Conservation (phyloP, 164 flowering plant species). For the Akebia trifoliata region DNA sequence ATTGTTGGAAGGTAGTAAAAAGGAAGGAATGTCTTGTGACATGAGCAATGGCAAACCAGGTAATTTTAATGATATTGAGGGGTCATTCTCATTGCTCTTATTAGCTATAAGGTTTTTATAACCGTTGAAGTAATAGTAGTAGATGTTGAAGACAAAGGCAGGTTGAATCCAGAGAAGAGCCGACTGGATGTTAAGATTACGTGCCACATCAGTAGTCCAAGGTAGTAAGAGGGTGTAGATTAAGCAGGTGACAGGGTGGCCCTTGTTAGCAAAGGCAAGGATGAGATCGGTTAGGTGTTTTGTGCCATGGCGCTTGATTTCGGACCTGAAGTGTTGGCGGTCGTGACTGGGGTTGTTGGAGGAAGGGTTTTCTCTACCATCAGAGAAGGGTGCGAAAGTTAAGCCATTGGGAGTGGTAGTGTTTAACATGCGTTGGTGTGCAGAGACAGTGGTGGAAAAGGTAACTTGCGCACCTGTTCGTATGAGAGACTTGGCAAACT, state of each 20-base stretch:
- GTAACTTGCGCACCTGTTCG: conserved; percentile 27
- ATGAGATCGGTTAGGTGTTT: conserved; percentile 13
- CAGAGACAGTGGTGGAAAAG: conserved; percentile 20
- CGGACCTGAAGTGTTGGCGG: conserved; percentile 2
- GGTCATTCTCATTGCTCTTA: conserved; percentile 6
- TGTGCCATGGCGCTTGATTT: conserved; percentile 15
- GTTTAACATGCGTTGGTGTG: conserved; percentile 11
- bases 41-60: conserved; percentile 33
- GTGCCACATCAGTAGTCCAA: conserved; percentile 39
- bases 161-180: conserved; percentile 37
- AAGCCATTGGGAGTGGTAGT: conserved; percentile 6
- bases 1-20: conserved; percentile 14
- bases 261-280: neutral
- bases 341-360: conserved; percentile 10
- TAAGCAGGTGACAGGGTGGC: conserved; percentile 23
- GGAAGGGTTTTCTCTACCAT: too few species aligned
- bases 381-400: conserved; percentile 22
- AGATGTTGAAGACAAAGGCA: conserved; percentile 26
- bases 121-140: conserved; percentile 25
- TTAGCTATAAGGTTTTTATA: conserved; percentile 12
- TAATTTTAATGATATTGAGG: conserved; percentile 12
- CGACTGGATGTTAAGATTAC: conserved; percentile 20
- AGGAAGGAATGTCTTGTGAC: conserved; percentile 30
- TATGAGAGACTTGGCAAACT: conserved; percentile 32
- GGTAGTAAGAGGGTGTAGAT: conserved; percentile 27